Evolutionary conservation across 129 eudicot genomes (phyloP), one percentile per base, ranked within the genome.

Genomic region (Solidago caesia): DNA sequence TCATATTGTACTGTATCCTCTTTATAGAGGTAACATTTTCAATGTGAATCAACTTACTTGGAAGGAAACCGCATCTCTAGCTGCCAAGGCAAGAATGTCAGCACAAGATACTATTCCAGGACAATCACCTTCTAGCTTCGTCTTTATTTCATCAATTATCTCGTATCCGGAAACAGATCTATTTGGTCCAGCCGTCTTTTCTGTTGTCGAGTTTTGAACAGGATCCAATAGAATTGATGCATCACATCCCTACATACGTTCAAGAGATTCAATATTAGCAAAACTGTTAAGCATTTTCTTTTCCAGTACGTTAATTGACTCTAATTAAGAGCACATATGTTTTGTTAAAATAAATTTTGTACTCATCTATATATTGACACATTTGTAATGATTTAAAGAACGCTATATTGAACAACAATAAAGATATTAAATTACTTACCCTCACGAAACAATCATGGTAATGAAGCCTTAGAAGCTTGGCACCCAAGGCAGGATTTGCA

Each of bases 401-500:
- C 21, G 21, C 41, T 16, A 7, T 45, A 21, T 6, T 12, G 0
- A 61, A 47, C 3, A 16, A 9, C 3, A 15, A 53, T 9, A 4
- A 14, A 67, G 65, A 21, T 52, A 33, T 58, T 16, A 21, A 21
- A 46, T 15, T 72, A 71, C 75, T 49, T 81, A 87, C 92, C 79
- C 87, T 77, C 13, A 87, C 92, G 73, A 87, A 87, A 80, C 92
- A 87, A 21, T 87, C 89, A 74, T 84, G 89, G 63, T 79, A 87
- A 60, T 87, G 92, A 69, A 87, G 83, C 78, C 92, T 66, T 47
- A 82, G 68, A 43, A 87, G 79, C 82, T 82, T 82, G 48, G 87
- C 82, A 4, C 82, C 87, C 77, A 87, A 46, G 39, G 69, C 27
- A 66, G 78, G 70, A 67, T 74, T 56, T 8, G 45, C 70, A 5